Base-by-base conservation (phyloP, 306 rosid species). In the Malus sieversii region DNA sequence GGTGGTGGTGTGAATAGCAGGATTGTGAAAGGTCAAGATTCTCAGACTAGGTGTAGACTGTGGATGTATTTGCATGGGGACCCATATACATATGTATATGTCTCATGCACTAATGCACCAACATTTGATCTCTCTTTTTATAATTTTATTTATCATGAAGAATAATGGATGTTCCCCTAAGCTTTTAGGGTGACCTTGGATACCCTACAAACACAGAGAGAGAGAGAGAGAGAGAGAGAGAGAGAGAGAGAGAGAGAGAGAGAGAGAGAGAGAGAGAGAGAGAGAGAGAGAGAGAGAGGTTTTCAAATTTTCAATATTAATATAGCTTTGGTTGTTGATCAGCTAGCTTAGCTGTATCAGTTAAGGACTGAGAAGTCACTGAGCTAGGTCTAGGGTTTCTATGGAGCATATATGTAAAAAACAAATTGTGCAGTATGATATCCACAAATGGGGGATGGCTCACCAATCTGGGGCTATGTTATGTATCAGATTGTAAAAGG, bases 101-200 rank as follows among this genome's bases (percentile, higher is more conserved):
- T 79, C 75, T 76, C 55, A 66, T 76, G 77, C 68, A 63, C 66
- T 52, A 40, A 27, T 48, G 73, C 65, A 65, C 76, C 72, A 75
- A 35, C 83, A 75, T 75, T 53, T 16, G 3, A 16, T 64, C 68
- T 64, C 44, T 66, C 69, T 70, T 75, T 75, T 71, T 30, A 23
- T 32, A 30, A 32, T 59, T 79, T 74, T 83, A 72, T 79, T 74
- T 83, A 72, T 79, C 60, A 83, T 79, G 86, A 75, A 78, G 79
- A 81, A 81, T 81, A 66, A 85, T 81, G 77, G 72, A 32, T 81
- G 83, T 85, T 79, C 79, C 78, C 76, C 78, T 30, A 66, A 68
- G 70, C 83, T 84, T 81, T 63, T 74, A 77, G 80, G 52, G 80
- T 32, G 79, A 30, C 85, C 65, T 85, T 78, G 85, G 83, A 85